Evolutionary conservation across 2,329 filamentous ascomycete species (phyloP).

Genomic region (Apiospora rasikravindrae): DNA sequence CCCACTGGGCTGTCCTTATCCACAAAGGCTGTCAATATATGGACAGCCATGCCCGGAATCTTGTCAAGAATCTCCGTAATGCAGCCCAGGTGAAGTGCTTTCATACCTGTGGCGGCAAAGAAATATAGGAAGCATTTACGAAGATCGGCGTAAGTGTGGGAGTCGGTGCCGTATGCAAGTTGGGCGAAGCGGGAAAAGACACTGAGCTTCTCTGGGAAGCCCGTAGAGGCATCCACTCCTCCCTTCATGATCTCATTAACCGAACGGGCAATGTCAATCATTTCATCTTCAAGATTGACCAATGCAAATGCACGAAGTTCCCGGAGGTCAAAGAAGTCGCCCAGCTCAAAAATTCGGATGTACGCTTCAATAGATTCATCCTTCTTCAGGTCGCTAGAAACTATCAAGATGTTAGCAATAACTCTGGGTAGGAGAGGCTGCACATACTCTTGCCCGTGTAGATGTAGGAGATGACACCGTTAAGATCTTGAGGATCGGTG

Average conservation of each 20-base stretch:
- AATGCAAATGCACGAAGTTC: background rate
- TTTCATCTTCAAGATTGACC: no score
- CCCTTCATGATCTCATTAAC: background rate
- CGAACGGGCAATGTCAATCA: slow-evolving; percentile 11
- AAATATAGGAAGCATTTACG: no score
- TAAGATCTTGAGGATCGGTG: background rate
- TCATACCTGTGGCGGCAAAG: no score
- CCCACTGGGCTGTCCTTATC: background rate
- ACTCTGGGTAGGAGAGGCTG: no score
- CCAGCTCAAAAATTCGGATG: background rate
- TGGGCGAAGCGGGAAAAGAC: background rate
- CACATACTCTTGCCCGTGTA: background rate
- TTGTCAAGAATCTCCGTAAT: background rate
- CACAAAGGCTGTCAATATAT: background rate
- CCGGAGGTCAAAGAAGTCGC: background rate
- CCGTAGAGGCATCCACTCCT: no score
- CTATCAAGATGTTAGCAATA: background rate
- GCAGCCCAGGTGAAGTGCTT: no score
- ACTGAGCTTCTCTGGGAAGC: no score
- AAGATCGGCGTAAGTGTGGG: no score
- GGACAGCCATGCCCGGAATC: background rate
- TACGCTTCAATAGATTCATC: background rate
- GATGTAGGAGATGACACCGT: background rate
- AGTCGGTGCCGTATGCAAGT: background rate
- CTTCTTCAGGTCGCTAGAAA: background rate